A percentile compares a stretch with the other conserved stretches of the same genome.
Conservation (phyloP, 1,284 basidiomycete species). For the Fomitopsis palustris region DNA sequence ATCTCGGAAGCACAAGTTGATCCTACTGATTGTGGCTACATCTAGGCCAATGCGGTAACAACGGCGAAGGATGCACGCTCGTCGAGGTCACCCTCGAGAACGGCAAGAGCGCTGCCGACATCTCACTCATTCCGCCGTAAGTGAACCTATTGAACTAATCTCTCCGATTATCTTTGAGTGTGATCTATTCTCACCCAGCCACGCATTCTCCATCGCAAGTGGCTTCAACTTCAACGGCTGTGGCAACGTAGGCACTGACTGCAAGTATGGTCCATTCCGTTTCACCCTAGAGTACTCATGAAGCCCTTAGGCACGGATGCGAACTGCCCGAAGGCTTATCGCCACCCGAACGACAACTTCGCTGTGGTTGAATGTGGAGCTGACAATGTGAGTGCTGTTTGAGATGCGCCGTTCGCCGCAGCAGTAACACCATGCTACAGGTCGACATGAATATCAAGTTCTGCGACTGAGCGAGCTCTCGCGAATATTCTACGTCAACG, state of each 20-base stretch:
- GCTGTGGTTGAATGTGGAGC: neutral
- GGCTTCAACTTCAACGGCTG: neutral
- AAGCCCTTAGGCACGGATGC: neutral
- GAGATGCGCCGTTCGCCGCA: neutral
- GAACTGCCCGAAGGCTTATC: neutral
- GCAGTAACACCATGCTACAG: neutral
- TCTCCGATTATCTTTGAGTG: no score
- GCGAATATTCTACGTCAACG: no score
- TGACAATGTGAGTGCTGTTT: neutral
- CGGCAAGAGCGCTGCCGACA: neutral
- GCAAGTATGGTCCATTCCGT: neutral
- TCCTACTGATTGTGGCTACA: neutral
- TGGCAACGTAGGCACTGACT: neutral
- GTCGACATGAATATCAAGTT: neutral
- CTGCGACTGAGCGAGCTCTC: neutral
- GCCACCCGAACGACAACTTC: neutral
- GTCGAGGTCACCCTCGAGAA: neutral
- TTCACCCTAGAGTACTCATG: neutral
- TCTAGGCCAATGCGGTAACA: neutral
- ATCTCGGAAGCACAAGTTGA: no score
- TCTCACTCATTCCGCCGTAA: neutral
- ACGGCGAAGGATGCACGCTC: neutral
- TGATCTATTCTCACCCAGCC: neutral
- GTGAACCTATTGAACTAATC: no score
- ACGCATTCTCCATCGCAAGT: neutral